Evolutionary conservation across 805 yeast species (phyloP).

Genomic region (Ogataea naganishii): DNA sequence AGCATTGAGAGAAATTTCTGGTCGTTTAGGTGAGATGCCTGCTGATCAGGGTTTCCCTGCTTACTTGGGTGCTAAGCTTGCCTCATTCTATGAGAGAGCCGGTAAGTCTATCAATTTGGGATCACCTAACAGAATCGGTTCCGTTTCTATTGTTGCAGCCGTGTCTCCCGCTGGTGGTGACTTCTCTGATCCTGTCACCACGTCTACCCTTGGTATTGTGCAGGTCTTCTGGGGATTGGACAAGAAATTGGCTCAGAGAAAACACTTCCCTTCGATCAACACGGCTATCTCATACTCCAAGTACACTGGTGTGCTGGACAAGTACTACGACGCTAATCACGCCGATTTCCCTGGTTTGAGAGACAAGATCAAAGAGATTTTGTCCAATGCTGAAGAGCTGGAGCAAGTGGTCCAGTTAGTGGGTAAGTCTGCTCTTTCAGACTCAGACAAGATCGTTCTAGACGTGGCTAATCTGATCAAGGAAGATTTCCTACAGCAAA

Average conservation of each 20-base stretch:
- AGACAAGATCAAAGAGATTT: conserved; percentile 86
- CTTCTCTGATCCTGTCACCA: conserved; percentile 99
- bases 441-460: conserved; percentile 90
- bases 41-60: conserved; percentile 99
- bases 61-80: conserved; percentile 95
- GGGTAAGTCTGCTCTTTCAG: conserved; percentile 96
- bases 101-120: conserved; percentile 95
- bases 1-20: conserved; percentile 98
- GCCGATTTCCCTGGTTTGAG: conserved; percentile 90
- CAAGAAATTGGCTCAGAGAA: conserved; percentile 98
- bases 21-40: conserved; percentile 99
- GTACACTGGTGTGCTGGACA: conserved; percentile 80
- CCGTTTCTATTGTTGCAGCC: conserved; percentile 99
- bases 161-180: conserved; percentile 99
- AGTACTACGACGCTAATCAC: conserved; percentile 75
- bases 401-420: conserved; percentile 99
- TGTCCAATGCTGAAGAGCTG: conserved; percentile 94
- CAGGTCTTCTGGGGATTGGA: conserved; percentile 99
- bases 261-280: conserved; percentile 98
- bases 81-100: conserved; percentile 99
- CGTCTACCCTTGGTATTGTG: conserved; percentile 97
- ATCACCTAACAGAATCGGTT: conserved; percentile 92
- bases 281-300: conserved; percentile 95
- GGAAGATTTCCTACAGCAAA: conserved; percentile 98
- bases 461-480: conserved; percentile 88